phyloP scores from a whole-genome alignment of 139 green algal genomes.

The Gonium pectorale region DNA sequence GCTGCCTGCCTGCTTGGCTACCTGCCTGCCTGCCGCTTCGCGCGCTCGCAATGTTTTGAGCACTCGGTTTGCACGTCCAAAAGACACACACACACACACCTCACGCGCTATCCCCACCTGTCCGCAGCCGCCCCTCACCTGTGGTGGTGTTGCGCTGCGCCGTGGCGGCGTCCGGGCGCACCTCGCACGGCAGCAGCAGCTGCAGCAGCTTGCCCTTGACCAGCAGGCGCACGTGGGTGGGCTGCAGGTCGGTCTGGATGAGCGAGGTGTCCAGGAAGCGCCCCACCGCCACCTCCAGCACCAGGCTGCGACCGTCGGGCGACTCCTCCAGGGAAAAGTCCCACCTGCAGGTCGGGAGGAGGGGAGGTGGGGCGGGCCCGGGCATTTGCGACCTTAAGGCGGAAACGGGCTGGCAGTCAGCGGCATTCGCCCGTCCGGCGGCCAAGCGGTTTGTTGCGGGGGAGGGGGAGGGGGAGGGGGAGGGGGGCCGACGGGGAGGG shows the following conservation, averaged over 20 bases:
- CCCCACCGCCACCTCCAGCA: slow-evolving; percentile 84
- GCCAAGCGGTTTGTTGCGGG: no score
- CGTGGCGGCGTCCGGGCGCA: slow-evolving; percentile 55
- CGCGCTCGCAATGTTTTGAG: background rate
- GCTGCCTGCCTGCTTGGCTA: background rate
- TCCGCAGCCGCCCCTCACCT: background rate
- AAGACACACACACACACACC: background rate
- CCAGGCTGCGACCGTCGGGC: slow-evolving; percentile 59
- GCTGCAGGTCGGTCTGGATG: slow-evolving; percentile 88
- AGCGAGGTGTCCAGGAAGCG: slow-evolving; percentile 84
- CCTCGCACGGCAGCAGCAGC: slow-evolving; percentile 83
- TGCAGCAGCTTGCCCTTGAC: slow-evolving; percentile 90
- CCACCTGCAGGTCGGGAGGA: slow-evolving; percentile 52
- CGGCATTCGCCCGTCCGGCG: no score
- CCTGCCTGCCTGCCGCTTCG: background rate
- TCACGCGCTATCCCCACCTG: background rate
- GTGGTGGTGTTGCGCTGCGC: slow-evolving; percentile 72
- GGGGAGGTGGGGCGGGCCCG: background rate
- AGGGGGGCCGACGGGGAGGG: background rate
- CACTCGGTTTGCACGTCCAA: background rate
- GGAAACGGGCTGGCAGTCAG: no score
- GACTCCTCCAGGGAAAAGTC: slow-evolving; percentile 80
- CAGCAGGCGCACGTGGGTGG: slow-evolving; percentile 80
- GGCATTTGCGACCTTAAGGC: background rate
- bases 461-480: no score